A percentile compares a stretch with the other conserved stretches of the same genome.
These are phyloP conservation scores for Poteriospumella lacustris DNA, from an alignment of 108 stramenopile species.

Conservation along the genomic window DNA sequence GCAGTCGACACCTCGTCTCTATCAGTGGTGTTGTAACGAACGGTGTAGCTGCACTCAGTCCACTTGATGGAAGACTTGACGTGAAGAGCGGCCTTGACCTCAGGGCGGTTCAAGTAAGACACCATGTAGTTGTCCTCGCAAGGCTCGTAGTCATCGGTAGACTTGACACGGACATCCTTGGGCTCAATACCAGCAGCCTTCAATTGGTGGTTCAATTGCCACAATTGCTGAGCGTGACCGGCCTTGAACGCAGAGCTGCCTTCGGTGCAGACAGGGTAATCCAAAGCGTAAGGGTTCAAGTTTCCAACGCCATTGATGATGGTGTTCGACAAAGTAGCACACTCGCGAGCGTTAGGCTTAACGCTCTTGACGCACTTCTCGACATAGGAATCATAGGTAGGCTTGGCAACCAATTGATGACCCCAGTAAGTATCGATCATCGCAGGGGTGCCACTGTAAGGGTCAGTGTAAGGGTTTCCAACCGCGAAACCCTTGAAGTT, in stretches of 20 bases:
- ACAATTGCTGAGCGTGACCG: conserved; percentile 5
- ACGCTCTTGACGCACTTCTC: neutral
- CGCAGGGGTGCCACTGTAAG: conserved; percentile 28
- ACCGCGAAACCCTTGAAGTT: conserved; percentile 46
- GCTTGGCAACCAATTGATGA: conserved; percentile 61
- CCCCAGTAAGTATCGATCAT: conserved; percentile 53
- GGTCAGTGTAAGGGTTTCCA: conserved; percentile 54
- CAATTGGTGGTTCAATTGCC: conserved; percentile 32
- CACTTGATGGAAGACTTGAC: conserved; percentile 22
- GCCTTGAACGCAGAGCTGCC: neutral
- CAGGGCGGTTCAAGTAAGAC: conserved; percentile 32
- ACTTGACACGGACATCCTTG: conserved; percentile 13
- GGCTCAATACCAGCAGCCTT: neutral
- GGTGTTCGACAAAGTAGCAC: neutral
- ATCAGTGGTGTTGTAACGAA: conserved; percentile 6
- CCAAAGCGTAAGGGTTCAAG: conserved; percentile 66
- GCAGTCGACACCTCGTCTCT: conserved; percentile 17
- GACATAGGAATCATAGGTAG: conserved; percentile 38
- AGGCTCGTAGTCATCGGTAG: conserved; percentile 34
- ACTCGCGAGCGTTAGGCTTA: neutral
- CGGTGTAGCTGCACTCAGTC: conserved; percentile 20
- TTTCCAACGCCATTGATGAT: neutral
- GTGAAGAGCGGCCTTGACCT: conserved; percentile 42
- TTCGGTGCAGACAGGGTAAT: conserved; percentile 61
- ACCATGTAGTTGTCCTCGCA: conserved; percentile 30